Base-by-base conservation (phyloP, 2,329 filamentous ascomycete genomes). In the Curvularia hawaiiensis region DNA sequence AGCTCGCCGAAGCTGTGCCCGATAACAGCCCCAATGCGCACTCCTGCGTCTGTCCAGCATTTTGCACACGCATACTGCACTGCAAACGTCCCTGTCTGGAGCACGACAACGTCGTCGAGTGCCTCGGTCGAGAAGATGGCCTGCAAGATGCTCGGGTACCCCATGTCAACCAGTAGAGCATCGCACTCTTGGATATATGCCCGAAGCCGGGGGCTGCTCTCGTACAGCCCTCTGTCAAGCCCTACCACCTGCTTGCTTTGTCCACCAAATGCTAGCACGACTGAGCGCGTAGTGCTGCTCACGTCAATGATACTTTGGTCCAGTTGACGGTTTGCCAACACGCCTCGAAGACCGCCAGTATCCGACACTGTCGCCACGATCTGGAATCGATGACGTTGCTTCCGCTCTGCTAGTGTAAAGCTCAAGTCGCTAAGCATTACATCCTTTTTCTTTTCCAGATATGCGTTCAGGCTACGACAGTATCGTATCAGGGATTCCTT, bases 1-100 rank as follows among this genome's bases (percentile, higher is more conserved):
- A 78, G 74, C 54, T 79, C 75, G 22, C 77, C 77, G 12, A 79
- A 65, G 53, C 71, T 70, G 50, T 69, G 68, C 20, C 68, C 68
- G 3, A 69, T 12, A 3, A 51, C 38, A 0, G 49, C 38, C 12
- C 18, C 39, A 1, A 33, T 18, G 7, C 24, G 26, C n/a, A 51
- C 18, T 16, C 49, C 49, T 0, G 38, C 28, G 11, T 51, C 39
- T 2, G 28, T 33, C 49, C 49, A 51, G 26, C 26, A 43, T 28
- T 35, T 43, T 4, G 49, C 49, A 3, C 24, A 43, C 6, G 38
- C 39, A 20, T 51, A 51, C 6, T 51, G 49, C 4, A 51, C 38
- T 6, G 49, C 49, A 44, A 51, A 51, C 2, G 28, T 31, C 3
- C 10, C 39, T 1, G 49, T 43, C 18, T 51, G 49, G 9, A 51